Evolutionary conservation across 176 grass and related monocot species (phyloP).

Genomic region (Dactylis glomerata): DNA sequence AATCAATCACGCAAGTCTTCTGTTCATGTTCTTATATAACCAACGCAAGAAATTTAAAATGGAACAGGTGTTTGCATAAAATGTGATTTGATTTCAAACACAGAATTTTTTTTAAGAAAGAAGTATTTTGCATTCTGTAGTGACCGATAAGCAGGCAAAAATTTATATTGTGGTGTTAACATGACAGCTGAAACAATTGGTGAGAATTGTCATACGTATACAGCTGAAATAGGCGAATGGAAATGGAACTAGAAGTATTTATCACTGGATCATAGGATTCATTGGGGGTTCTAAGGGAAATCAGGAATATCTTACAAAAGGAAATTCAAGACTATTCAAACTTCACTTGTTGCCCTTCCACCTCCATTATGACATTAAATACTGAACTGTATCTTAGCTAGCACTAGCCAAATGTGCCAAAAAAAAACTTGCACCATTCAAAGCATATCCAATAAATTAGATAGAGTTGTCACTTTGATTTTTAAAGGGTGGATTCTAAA

Average conservation of each 20-base stretch:
- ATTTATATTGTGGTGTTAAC: not conserved
- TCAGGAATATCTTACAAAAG: not conserved
- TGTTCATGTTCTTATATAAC: not conserved
- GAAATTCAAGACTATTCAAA: not conserved
- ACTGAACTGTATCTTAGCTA: not conserved
- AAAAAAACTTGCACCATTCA: not conserved
- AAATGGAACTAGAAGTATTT: not conserved
- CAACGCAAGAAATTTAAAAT: not conserved
- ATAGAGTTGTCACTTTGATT: not conserved
- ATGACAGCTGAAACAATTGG: not conserved
- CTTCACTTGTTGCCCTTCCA: not conserved
- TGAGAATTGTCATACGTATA: not conserved
- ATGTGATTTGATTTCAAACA: not conserved
- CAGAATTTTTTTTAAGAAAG: not conserved
- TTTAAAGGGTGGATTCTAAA: not conserved
- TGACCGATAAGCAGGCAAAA: not conserved
- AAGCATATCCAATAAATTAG: not conserved
- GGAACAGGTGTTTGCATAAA: not conserved
- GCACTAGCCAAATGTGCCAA: not conserved
- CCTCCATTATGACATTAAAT: not conserved
- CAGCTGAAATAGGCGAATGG: not conserved
- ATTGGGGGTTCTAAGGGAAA: not conserved
- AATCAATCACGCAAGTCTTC: slow-evolving; percentile 2
- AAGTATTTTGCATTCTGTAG: not conserved
- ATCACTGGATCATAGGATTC: slow-evolving; percentile 7